Base-by-base conservation (phyloP, 2,329 filamentous ascomycete species). In the Penicillium sp. region DNA sequence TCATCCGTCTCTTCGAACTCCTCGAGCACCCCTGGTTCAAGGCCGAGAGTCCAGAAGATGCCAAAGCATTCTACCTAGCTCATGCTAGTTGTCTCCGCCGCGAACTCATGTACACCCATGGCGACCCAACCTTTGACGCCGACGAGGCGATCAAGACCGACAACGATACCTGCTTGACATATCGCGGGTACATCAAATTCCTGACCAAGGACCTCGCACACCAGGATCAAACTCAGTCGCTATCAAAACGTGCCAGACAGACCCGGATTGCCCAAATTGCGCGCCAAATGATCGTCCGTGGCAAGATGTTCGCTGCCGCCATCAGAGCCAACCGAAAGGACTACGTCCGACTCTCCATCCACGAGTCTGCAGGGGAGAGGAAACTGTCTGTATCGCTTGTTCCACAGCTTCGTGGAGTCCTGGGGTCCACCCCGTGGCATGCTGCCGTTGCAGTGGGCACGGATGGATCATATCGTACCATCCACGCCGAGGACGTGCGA, bases 1-100 rank as follows among this genome's bases (percentile, higher is more conserved):
- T 72, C 33, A 62, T 68, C 33, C 68, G 70, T 6, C 58, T 75
- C 46, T 62, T 66, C 53, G 66, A 72, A 46, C 57, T 73, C 6
- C 58, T 72, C 2, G 64, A 60, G 12, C 60, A 63, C 33, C 60
- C 61, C 3, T 58, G 60, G 60, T 58, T 58, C 18, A 46, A 44
- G 18, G 33, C 48, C 2, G 46, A 47, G 35, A 63, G 32, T 1
- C 49, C 57, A 4, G 60, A 61, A 10, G 41, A 48, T 4, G 61
- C 63, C 7, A 64, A 65, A 27, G 39, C 55, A 10, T 59, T 47
- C 20, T 64, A 65, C 27, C 43, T 64, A 3, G 54, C 60, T 1
- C 62, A 65, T 33, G 61, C 60, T 10, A 52, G 53, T 5, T 61
- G 60, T 28, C 60, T 64, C 3, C 59, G 60, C 6, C 54, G 60